Base-by-base conservation (phyloP, 768 basidiomycete species). In the Mycena indigotica region DNA sequence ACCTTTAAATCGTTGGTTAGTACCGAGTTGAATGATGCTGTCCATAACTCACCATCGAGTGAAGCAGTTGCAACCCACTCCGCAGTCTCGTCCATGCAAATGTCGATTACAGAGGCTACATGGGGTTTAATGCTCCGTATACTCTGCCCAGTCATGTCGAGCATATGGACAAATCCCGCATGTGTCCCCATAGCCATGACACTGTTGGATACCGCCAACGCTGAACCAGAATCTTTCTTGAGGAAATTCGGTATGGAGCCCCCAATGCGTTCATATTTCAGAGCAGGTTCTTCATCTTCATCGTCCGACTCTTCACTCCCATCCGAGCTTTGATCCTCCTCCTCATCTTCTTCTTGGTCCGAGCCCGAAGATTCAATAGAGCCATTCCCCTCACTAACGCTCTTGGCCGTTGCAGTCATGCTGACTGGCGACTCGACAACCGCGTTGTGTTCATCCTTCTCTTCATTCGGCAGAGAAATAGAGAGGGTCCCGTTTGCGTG, bases 1-100 rank as follows among this genome's bases (percentile, higher is more conserved):
- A 75, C 95, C 95, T 97, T 70, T 65, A 65, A 61, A 62, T n/a
- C n/a, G n/a, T n/a, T n/a, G 63, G 26, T 50, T 57, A 54, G 19
- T 69, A 64, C 58, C 55, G 55, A 28, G 21, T 6, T 17, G 39
- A 40, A 29, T 28, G 32, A 50, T 30, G 19, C 23, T 21, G 24
- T 32, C 5, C 5, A 6, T 41, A 35, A 67, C 84, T 74, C 70
- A 93, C 96, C 96, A 73, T 99, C 96, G 61, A 96, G 86, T 3
- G 93, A 94, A 0, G 95, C 90, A 5, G 93, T 95, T 2, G 88
- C 94, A 5, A 98, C 84, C 66, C 94, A 98, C 56, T 97, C 94
- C 28, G 84, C 87, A 0, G 89, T 90, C 53, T 80, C 76, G 69
- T 98, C 95, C 67, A 98, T 80, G 49, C 82, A 83, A 32, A 98